These are phyloP conservation scores for Sanguinoderma infundibulare DNA, from an alignment of 1,284 basidiomycete genomes.

Conservation along the genomic window DNA sequence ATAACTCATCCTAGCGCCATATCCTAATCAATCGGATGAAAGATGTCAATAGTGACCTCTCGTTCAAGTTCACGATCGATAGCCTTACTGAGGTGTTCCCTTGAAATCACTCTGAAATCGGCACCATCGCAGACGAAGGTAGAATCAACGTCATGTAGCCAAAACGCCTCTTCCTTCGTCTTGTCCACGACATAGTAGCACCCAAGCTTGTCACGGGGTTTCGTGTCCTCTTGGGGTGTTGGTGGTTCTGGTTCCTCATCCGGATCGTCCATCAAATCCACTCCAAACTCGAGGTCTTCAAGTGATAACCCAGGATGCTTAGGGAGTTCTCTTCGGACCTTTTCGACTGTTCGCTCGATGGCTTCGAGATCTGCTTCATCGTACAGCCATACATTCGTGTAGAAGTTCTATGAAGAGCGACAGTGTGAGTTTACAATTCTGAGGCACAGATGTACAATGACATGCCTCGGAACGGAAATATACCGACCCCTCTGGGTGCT, in stretches of 20 bases:
- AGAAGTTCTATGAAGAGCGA: not conserved
- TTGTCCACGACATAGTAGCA: slow-evolving; percentile 27
- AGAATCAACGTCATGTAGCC: not conserved
- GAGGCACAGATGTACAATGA: not conserved
- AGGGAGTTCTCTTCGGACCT: not conserved
- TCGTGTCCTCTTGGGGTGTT: not conserved
- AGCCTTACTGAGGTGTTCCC: not conserved
- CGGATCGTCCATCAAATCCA: not conserved
- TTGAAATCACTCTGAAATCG: not conserved
- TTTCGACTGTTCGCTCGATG: not conserved
- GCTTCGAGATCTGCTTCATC: not conserved
- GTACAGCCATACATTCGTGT: not conserved
- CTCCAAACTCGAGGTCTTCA: not conserved
- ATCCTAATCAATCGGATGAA: not conserved
- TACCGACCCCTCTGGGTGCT: not conserved
- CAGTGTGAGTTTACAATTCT: not conserved
- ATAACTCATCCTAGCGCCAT: not conserved
- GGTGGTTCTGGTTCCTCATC: not conserved
- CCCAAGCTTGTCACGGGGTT: not conserved
- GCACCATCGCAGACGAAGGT: not conserved
- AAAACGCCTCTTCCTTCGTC: slow-evolving; percentile 4
- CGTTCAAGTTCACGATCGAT: too few relatives aligned
- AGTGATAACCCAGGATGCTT: not conserved
- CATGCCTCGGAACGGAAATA: not conserved
- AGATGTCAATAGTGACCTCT: not conserved